Evolutionary conservation across 108 stramenopile species (phyloP), one percentile per base, ranked within the genome.

Genomic region (Bacterosira constricta): DNA sequence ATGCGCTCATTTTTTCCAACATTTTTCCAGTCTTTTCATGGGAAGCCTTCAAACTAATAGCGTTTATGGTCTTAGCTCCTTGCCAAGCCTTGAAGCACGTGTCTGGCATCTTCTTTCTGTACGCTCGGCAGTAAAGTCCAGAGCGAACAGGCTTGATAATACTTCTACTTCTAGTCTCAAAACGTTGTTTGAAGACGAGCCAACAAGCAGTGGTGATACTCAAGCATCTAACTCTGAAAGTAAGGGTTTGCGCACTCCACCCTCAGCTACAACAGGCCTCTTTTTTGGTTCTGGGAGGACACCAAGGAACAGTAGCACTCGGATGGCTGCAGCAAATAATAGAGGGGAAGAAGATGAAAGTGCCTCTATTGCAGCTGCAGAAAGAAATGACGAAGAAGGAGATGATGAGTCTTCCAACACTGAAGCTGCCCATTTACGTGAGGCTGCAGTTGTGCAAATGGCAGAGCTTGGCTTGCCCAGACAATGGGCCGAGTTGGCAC

Each of bases 401-500:
- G 58, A 72, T 44, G 63, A 66, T 50, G 53, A 54, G 30, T 54
- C 53, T 30, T 62, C 75, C 31, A 71, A 78, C 26, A 79, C 73
- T 11, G 92, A 83, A 37, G 72, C 65, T 62, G 83, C 83, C 10
- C 87, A 92, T 42, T 69, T 90, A 9, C 74, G 88, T 20, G 92
- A 94, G 61, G 92, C 86, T 50, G 94, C 94, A 11, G 88, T 95
- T 15, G 88, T 86, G 11, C 94, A 95, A 66, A 95, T 95, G 94
- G 82, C 85, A 12, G 94, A 95, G 60, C 83, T 95, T 17, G 94
- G 94, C 1, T 65, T 95, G 32, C 94, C 94, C 11, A 61, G 91
- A 9, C 83, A 86, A 45, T 95, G 91, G 91, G 88, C 90, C 47
- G 91, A 92, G 60, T 59, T 93, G 44, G 97, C 97, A 7, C 79